These are phyloP conservation scores for Ochromonas danica DNA, from an alignment of 108 stramenopile species.

Conservation along the genomic window DNA sequence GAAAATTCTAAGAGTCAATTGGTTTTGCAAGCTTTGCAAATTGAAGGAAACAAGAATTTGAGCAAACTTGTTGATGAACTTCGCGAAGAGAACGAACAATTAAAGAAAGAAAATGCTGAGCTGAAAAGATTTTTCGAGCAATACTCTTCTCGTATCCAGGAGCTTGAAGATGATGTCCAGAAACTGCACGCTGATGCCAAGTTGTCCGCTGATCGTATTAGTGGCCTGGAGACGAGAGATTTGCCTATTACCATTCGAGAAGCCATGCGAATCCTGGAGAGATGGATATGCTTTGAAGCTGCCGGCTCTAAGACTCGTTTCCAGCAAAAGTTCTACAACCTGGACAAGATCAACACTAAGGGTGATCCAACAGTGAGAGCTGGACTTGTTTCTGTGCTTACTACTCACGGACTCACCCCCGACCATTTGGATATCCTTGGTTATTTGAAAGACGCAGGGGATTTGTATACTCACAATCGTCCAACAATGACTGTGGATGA, in stretches of 20 bases:
- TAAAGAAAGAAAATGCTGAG: constrained; percentile 17
- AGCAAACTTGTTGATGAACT: constrained; percentile 10
- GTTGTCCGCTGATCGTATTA: constrained; percentile 10
- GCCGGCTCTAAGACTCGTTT: constrained; percentile 13
- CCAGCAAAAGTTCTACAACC: constrained; percentile 15
- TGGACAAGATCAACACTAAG: constrained; percentile 1
- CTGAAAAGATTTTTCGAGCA: constrained; percentile 5
- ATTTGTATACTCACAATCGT: constrained; percentile 17
- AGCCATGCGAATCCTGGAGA: constrained; percentile 9
- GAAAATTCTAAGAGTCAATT: constrained; percentile 4
- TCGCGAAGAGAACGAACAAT: background rate
- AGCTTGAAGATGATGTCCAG: constrained; percentile 6
- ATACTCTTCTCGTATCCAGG: constrained; percentile 15
- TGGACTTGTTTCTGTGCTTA: constrained; percentile 5
- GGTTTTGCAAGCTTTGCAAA: constrained; percentile 7
- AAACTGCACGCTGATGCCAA: constrained; percentile 14
- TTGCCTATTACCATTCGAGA: constrained; percentile 1
- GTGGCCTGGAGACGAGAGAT: constrained; percentile 5
- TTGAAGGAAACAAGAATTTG: constrained; percentile 17
- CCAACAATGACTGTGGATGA: constrained; percentile 9
- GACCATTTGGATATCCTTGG: constrained; percentile 10
- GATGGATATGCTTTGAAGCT: constrained; percentile 15
- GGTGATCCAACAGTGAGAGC: constrained; percentile 5
- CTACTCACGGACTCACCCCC: background rate
- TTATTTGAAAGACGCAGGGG: constrained; percentile 15